Evolutionary conservation across 768 basidiomycete species (phyloP), one percentile per base, ranked within the genome.

Genomic region (Mycena epipterygia): DNA sequence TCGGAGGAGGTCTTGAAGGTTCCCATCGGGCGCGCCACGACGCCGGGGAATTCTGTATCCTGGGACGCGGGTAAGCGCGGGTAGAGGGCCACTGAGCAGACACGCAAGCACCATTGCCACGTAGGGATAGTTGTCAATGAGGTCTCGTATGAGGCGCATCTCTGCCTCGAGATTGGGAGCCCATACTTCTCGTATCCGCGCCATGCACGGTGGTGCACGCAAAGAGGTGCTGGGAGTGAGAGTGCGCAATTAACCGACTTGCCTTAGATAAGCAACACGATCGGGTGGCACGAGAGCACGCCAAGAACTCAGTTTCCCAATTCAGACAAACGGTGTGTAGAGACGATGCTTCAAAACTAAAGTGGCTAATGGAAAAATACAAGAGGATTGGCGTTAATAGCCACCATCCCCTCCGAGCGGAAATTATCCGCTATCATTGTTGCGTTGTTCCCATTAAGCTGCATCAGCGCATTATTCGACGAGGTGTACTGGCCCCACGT

Each of bases 11-110:
- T 97, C 81, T 95, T 96, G 87, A 98, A 99, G 37, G 91, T 86
- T 7, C 98, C 98, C 76, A 99, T 97, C 3, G 98, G 98, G 23
- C 98, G 90, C 4, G 97, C 98, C 64, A 99, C 98, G 48, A 98
- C 96, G 12, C 98, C 98, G 37, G 98, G 98, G 81, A 99, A 99
- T 80, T 99, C 98, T 61, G 98, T 98, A 81, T 99, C 97, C 97
- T 98, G 80, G 49, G 72, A 58, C 55, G 46, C 71, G 71, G 51
- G 73, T 80, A 71, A 81, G 76, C 80, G 73, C 71, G 68, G 70
- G 56, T 51, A 37, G 35, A 44, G 65, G 64, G 58, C 58, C 57
- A 71, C 79, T 64, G 71, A 77, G 60, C 68, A 62, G 55, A 71
- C 71, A 71, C 39, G 72, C 64, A 70, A 74, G 53, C 77, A 87